A percentile compares a stretch with the other conserved stretches of the same genome.
These are phyloP conservation scores for Corynespora cassiicola DNA, from an alignment of 2,329 filamentous ascomycete genomes.

Conservation along the genomic window DNA sequence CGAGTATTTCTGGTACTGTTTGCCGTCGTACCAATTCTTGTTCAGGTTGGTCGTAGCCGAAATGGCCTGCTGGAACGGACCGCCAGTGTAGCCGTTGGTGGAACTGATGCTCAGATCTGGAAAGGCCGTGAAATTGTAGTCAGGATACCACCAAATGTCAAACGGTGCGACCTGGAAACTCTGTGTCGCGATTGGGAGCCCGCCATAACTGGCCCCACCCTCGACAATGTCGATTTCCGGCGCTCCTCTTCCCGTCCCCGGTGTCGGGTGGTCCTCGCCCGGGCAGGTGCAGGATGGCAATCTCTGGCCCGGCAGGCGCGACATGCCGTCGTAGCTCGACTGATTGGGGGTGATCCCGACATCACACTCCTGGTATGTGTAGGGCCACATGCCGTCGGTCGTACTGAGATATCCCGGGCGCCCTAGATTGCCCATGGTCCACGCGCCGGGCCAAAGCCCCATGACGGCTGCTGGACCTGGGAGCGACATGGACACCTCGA, in stretches of 20 bases:
- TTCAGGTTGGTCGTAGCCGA: constrained; percentile 63
- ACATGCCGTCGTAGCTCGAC: constrained; percentile 51
- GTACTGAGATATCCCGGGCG: constrained; percentile 59
- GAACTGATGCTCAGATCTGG: constrained; percentile 56
- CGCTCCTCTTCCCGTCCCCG: constrained; percentile 54
- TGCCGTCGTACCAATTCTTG: constrained; percentile 62
- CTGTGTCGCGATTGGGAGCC: constrained; percentile 55
- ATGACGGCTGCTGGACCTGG: constrained; percentile 58
- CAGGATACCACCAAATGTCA: constrained; percentile 58
- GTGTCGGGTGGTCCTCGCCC: constrained; percentile 55
- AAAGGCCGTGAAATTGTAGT: constrained; percentile 60
- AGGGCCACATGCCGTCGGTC: constrained; percentile 63
- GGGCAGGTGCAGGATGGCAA: constrained; percentile 54
- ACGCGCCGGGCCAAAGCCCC: constrained; percentile 61
- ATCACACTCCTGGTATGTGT: constrained; percentile 60
- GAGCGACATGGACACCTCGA: constrained; percentile 60
- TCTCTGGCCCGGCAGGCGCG: constrained; percentile 52
- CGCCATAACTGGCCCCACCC: constrained; percentile 52
- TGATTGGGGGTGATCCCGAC: constrained; percentile 59
- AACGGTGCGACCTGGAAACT: constrained; percentile 59
- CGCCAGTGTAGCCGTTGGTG: constrained; percentile 61
- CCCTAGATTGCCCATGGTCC: constrained; percentile 63
- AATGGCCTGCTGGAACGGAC: constrained; percentile 63
- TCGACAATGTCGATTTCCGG: constrained; percentile 59
- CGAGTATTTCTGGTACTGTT: constrained; percentile 61